Conservation (phyloP, 306 rosid species). For the Abrus precatorius region DNA sequence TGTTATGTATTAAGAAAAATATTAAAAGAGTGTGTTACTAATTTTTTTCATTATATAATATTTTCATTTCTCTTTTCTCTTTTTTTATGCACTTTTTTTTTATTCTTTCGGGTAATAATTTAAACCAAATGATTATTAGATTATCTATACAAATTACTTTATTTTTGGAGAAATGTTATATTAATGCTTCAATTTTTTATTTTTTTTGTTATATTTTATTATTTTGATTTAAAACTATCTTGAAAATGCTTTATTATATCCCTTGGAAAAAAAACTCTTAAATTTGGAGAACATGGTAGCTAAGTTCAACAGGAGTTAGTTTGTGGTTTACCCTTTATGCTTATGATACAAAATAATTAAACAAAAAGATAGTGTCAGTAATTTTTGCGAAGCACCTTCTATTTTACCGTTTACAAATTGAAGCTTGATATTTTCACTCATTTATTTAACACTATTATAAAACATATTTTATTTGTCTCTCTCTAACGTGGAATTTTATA, state of each 20-base stretch:
- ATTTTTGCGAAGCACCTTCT: not conserved
- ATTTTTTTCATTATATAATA: not conserved
- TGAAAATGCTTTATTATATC: too few species aligned
- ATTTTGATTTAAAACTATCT: not conserved
- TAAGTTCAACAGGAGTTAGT: not conserved
- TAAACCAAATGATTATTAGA: constrained; percentile 7
- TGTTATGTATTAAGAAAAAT: not conserved
- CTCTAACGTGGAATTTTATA: not conserved
- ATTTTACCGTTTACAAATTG: not conserved
- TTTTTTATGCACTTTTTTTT: not conserved
- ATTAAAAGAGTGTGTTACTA: not conserved
- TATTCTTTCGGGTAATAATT: constrained; percentile 15
- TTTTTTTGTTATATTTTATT: not conserved
- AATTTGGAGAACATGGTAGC: not conserved
- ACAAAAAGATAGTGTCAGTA: not conserved
- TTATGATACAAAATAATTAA: not conserved
- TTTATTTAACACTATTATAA: not conserved
- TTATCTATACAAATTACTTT: not conserved
- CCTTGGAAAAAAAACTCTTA: not conserved
- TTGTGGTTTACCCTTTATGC: not conserved
- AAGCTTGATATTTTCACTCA: not conserved
- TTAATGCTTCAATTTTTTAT: not conserved
- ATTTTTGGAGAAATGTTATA: not conserved
- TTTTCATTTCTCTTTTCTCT: not conserved
- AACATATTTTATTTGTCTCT: not conserved